phyloP scores from a whole-genome alignment of 768 basidiomycete species.

The Serendipita sp. region DNA sequence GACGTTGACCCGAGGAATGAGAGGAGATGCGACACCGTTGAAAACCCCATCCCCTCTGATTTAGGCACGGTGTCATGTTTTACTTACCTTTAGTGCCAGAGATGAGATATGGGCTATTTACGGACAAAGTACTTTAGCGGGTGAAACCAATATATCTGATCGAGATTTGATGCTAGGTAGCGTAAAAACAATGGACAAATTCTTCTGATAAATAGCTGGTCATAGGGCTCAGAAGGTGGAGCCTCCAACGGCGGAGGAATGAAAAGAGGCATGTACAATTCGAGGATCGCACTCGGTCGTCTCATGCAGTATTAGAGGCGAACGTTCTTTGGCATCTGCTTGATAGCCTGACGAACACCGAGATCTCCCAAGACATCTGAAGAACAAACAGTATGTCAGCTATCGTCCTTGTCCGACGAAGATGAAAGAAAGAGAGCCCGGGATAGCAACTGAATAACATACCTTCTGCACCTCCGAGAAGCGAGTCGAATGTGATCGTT shows the following conservation, averaged over 20 bases:
- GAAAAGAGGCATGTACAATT: no score
- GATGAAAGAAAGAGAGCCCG: slow-evolving; percentile 37
- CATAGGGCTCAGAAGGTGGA: not conserved
- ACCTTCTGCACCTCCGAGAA: slow-evolving; percentile 7
- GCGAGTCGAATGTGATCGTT: slow-evolving; percentile 65
- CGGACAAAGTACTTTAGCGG: not conserved
- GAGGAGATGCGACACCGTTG: slow-evolving; percentile 22
- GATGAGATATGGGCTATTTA: not conserved
- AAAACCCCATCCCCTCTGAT: not conserved
- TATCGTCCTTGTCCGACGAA: not conserved
- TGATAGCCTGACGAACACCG: slow-evolving; percentile 67
- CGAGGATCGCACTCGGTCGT: no score
- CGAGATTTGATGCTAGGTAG: not conserved
- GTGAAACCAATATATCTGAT: not conserved
- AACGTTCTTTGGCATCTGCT: slow-evolving; percentile 53
- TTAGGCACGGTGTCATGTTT: not conserved
- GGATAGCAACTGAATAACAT: slow-evolving; percentile 58
- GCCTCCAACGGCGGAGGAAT: no score
- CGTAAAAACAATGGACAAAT: not conserved
- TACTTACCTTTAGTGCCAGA: not conserved
- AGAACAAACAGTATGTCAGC: slow-evolving; percentile 5
- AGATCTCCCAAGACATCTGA: slow-evolving; percentile 48
- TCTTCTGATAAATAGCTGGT: not conserved
- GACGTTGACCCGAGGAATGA: slow-evolving; percentile 51
- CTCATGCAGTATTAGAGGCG: slow-evolving; percentile 23